Percentiles rank a stretch among this genome's conserved stretches.
Evolutionary conservation across 768 basidiomycete genomes (phyloP).

Genomic region (Pleurotus platypus): DNA sequence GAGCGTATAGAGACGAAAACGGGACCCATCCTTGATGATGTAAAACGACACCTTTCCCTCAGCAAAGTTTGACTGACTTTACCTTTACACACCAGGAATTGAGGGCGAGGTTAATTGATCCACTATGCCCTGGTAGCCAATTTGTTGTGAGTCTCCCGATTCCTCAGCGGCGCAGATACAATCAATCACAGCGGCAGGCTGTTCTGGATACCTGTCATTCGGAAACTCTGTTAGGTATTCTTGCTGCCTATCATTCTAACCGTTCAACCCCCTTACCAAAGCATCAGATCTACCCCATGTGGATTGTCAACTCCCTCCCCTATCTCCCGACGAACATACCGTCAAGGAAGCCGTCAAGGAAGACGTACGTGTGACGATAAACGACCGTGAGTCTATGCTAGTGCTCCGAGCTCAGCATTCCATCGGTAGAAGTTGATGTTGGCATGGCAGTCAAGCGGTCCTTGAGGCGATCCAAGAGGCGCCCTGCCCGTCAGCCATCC

Average conservation of each 20-base stretch:
- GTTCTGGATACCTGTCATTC: conserved; percentile 20
- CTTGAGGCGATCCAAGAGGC: neutral
- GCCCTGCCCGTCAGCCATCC: neutral
- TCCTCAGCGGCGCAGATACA: neutral
- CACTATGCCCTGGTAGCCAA: conserved; percentile 16
- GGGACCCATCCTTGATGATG: conserved; percentile 5
- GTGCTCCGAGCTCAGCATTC: too few relatives aligned
- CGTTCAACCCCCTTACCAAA: neutral
- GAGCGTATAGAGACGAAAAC: conserved; percentile 27
- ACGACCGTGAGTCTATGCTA: neutral
- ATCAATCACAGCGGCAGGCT: neutral
- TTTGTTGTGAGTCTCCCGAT: conserved; percentile 11
- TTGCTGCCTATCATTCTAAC: neutral
- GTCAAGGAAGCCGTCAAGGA: neutral
- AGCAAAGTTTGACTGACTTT: neutral
- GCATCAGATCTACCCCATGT: neutral
- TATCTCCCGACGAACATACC: neutral
- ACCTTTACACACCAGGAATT: conserved; percentile 15
- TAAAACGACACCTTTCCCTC: neutral
- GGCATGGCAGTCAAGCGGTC: neutral
- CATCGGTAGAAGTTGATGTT: too few relatives aligned
- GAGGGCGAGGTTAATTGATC: conserved; percentile 16
- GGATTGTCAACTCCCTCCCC: neutral
- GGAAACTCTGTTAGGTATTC: conserved; percentile 19
- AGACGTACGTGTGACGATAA: neutral